A percentile compares a stretch with the other conserved stretches of the same genome.
Evolutionary conservation across 176 grass and related monocot genomes (phyloP).

Genomic region (barley (Hordeum vulgare)): MorexV3_pseudomolecules_assembly NC_058524.1:87099876-87100375

Average conservation of each 20-base stretch:
- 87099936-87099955: neutral
- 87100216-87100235: neutral
- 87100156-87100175: neutral
- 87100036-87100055: neutral
- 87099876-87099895: neutral
- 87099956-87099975: neutral
- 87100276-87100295: neutral
- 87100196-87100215: neutral
- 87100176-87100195: neutral
- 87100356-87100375: neutral
- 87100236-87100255: neutral
- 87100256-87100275: neutral
- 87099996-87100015: neutral
- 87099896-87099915: neutral
- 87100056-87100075: neutral
- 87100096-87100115: neutral
- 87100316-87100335: neutral
- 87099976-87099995: conserved; percentile 12
- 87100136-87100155: neutral
- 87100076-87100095: neutral
- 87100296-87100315: neutral
- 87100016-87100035: neutral
- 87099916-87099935: conserved; percentile 6
- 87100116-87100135: neutral
- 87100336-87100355: neutral